phyloP scores from a whole-genome alignment of 371 early-diverging fungal genomes.

The Mortierella sp. region DNA sequence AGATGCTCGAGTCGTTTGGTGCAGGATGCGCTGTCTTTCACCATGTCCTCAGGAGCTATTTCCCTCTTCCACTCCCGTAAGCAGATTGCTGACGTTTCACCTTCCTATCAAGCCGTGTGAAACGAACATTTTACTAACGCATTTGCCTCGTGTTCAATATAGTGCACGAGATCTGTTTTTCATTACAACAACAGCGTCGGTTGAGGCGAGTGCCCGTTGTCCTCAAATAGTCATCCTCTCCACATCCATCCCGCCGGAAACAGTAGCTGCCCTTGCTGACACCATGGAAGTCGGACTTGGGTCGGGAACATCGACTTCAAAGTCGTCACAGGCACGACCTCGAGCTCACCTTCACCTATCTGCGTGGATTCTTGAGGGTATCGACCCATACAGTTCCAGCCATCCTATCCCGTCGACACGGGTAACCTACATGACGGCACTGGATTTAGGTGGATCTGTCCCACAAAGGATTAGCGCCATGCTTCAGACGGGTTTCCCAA shows the following conservation, averaged over 20 bases:
- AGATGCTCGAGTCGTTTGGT: conserved; percentile 51
- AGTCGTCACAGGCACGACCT: conserved; percentile 54
- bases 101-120: background rate
- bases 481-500: conserved; percentile 58
- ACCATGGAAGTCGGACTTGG: background rate
- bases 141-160: background rate
- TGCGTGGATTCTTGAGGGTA: conserved; percentile 68
- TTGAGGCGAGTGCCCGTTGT: conserved; percentile 55
- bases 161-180: conserved; percentile 53
- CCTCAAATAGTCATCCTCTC: conserved; percentile 55
- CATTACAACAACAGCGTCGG: conserved; percentile 33
- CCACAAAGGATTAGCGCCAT: conserved; percentile 66
- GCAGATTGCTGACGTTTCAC: conserved; percentile 1
- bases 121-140: too few species aligned
- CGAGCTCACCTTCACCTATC: conserved; percentile 59
- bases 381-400: conserved; percentile 70
- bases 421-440: conserved; percentile 60
- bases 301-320: conserved; percentile 54
- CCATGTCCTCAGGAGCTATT: conserved; percentile 61
- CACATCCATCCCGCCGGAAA: conserved; percentile 27
- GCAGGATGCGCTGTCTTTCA: conserved; percentile 59
- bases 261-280: background rate
- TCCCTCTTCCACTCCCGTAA: conserved; percentile 64
- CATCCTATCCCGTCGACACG: conserved; percentile 71
- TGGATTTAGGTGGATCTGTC: conserved; percentile 63